phyloP scores from a whole-genome alignment of 1,284 basidiomycete species.

The Malassezia obtusa region DNA sequence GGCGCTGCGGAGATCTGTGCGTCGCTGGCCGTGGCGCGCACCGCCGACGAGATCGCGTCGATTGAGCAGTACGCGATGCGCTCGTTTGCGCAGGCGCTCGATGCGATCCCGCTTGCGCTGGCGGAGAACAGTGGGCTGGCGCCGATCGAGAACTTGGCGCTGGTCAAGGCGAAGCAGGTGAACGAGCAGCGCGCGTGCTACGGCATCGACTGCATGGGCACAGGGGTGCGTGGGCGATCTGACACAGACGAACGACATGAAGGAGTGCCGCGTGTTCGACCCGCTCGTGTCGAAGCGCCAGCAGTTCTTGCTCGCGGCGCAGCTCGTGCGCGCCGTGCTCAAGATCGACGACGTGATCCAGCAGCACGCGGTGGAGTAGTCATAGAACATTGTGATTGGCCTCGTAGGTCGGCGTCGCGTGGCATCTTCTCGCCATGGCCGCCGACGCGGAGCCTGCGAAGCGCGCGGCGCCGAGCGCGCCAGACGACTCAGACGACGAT shows the following conservation, averaged over 20 bases:
- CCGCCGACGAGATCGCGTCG: conserved; percentile 85
- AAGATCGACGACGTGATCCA: conserved; percentile 47
- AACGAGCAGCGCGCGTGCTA: conserved; percentile 73
- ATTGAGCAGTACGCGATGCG: conserved; percentile 99
- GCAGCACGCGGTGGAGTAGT: conserved; percentile 18
- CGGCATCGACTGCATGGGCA: conserved; percentile 85
- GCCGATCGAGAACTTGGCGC: conserved; percentile 89
- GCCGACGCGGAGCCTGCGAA: not conserved
- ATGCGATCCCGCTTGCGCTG: conserved; percentile 82
- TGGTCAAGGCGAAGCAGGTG: conserved; percentile 87
- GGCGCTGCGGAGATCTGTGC: conserved; percentile 95
- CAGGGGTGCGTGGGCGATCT: conserved; percentile 51
- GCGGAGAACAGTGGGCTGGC: conserved; percentile 95
- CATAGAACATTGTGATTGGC: not conserved
- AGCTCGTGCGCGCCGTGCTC: conserved; percentile 56
- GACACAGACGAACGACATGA: conserved; percentile 63
- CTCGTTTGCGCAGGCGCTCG: conserved; percentile 85
- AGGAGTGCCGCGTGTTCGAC: conserved; percentile 90
- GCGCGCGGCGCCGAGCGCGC: not conserved
- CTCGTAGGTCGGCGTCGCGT: too few species aligned
- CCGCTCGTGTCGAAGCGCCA: conserved; percentile 94
- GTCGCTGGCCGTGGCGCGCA: conserved; percentile 80
- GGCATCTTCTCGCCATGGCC: too few species aligned
- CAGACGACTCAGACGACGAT: conserved; percentile 3
- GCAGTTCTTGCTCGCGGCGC: conserved; percentile 92